Evolutionary conservation across 495 filamentous ascomycete genomes (phyloP).

Genomic region (Xylaria palmicola): DNA sequence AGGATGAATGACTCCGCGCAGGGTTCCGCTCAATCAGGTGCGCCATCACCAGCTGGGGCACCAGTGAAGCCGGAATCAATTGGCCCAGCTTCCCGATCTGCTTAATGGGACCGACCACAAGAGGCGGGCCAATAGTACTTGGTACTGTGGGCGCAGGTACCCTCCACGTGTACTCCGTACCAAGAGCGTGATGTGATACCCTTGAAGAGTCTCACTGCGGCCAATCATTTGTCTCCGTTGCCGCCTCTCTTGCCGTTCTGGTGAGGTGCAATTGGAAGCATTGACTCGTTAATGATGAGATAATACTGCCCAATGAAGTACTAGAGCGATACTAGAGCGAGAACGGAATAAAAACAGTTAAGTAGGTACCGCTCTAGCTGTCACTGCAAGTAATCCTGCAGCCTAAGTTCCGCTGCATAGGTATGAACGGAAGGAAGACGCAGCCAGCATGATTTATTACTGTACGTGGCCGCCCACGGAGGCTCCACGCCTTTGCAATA

Average conservation of each 20-base stretch:
- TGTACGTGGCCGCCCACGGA: constrained; percentile 6
- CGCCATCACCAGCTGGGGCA: neutral
- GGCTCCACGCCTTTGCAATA: constrained; percentile 7
- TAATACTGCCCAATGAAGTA: too few species aligned
- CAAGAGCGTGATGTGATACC: too few species aligned
- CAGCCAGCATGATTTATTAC: constrained; percentile 10
- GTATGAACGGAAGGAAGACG: neutral
- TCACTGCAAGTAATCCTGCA: constrained; percentile 3
- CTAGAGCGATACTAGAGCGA: too few species aligned
- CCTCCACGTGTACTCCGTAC: too few species aligned
- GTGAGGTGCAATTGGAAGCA: too few species aligned
- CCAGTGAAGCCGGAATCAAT: too few species aligned
- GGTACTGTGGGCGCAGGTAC: too few species aligned
- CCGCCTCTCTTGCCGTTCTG: neutral
- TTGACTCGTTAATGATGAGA: too few species aligned
- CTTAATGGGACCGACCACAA: neutral
- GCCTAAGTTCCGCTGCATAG: constrained; percentile 1
- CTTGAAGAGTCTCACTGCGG: neutral
- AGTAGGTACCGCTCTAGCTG: neutral
- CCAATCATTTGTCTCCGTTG: neutral
- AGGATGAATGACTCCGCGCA: constrained; percentile 1
- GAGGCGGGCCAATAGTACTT: neutral
- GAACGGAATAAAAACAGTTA: too few species aligned
- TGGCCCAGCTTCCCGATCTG: constrained; percentile 10
- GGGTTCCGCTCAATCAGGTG: neutral